Evolutionary conservation across 257 asterid species (phyloP).

Genomic region (Misopates orontium): DNA sequence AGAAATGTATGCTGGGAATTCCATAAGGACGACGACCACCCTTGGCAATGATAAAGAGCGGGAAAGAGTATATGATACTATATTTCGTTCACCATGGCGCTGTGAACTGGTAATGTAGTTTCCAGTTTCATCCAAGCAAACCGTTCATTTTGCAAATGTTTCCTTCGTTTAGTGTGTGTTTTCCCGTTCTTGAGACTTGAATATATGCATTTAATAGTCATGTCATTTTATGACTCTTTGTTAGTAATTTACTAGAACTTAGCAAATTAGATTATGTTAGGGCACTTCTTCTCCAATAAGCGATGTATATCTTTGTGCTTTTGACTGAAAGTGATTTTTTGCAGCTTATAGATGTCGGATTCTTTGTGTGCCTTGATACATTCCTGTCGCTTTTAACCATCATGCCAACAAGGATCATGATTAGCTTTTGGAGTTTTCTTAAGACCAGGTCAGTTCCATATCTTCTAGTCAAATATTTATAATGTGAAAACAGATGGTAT

Average conservation of each 20-base stretch:
- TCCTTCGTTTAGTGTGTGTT: conserved; percentile 16
- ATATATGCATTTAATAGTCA: no score
- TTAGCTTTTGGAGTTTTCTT: conserved; percentile 64
- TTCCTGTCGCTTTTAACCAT: conserved; percentile 88
- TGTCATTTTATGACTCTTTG: background rate
- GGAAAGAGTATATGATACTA: conserved; percentile 92
- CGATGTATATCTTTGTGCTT: conserved; percentile 3
- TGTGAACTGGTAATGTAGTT: conserved; percentile 85
- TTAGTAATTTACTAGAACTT: conserved; percentile 9
- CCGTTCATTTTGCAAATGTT: no score
- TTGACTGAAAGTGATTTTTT: conserved; percentile 20
- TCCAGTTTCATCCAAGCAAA: no score
- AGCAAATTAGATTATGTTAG: conserved; percentile 7
- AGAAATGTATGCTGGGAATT: conserved; percentile 84
- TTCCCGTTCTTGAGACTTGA: conserved; percentile 2
- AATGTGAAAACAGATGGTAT: conserved; percentile 11
- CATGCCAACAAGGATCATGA: conserved; percentile 84
- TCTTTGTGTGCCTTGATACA: conserved; percentile 91
- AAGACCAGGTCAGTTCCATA: conserved; percentile 65
- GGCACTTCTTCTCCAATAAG: conserved; percentile 8
- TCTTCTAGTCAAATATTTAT: conserved; percentile 27
- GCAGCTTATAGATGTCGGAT: conserved; percentile 90
- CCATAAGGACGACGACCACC: conserved; percentile 81
- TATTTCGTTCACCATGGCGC: conserved; percentile 97
- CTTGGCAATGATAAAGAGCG: conserved; percentile 83